Conservation (phyloP, 345 rosid species). For the Gossypium bickii region DNA sequence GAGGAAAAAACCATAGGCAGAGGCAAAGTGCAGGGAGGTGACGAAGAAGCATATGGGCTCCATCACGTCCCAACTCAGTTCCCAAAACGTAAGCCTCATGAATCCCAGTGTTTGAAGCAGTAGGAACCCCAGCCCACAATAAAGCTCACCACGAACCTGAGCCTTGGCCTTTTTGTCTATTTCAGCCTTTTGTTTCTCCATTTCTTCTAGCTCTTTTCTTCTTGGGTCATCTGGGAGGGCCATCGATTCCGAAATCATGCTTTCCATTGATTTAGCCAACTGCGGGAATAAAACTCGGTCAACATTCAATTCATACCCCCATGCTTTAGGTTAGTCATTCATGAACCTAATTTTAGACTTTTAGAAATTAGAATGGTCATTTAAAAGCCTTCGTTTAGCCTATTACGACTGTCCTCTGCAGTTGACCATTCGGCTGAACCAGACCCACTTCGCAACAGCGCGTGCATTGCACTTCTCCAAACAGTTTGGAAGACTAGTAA, state of each 20-base stretch:
- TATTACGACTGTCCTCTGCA: not conserved
- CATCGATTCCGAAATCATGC: conserved; percentile 35
- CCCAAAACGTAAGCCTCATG: conserved; percentile 97
- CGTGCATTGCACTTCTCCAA: not conserved
- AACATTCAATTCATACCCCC: not conserved
- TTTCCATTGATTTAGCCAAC: conserved; percentile 61
- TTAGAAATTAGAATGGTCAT: not conserved
- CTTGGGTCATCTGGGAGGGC: conserved; percentile 53
- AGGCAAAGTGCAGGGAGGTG: conserved; percentile 53
- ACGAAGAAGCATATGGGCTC: conserved; percentile 92
- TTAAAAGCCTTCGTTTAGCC: not conserved
- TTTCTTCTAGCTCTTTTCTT: conserved; percentile 44
- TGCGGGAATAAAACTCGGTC: conserved; percentile 7
- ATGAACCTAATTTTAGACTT: not conserved
- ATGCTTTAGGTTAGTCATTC: not conserved
- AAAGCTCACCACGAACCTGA: conserved; percentile 59
- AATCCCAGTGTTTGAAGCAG: conserved; percentile 55
- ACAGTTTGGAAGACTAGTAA: not conserved
- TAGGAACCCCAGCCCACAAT: conserved; percentile 55
- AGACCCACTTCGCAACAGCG: not conserved
- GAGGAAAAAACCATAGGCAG: conserved; percentile 64
- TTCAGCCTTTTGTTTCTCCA: conserved; percentile 54
- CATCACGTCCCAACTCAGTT: conserved; percentile 92
- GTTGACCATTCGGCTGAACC: not conserved
- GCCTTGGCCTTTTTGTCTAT: conserved; percentile 51